Evolutionary conservation across 352 stramenopile species (phyloP).

Genomic region (Phytophthora kernoviae): DNA sequence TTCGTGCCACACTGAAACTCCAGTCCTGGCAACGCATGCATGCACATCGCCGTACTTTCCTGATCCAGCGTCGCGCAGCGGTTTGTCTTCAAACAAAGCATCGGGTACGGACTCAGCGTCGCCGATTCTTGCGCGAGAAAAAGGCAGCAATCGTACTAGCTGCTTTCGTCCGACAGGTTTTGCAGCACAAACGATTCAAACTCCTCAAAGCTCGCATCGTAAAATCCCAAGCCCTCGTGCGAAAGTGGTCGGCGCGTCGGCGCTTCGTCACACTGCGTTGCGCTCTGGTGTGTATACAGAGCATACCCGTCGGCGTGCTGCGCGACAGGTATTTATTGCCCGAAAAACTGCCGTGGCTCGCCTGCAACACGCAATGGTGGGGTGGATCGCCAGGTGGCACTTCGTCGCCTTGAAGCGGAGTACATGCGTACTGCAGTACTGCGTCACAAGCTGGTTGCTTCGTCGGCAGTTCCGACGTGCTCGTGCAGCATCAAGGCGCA

Average conservation of each 20-base stretch:
- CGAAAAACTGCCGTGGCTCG: conserved; percentile 37
- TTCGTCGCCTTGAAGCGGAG: conserved; percentile 46
- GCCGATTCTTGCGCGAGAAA: conserved; percentile 51
- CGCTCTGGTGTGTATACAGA: conserved; percentile 50
- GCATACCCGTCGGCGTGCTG: conserved; percentile 42
- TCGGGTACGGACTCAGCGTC: conserved; percentile 43
- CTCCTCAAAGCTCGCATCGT: conserved; percentile 71
- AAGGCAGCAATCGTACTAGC: conserved; percentile 64
- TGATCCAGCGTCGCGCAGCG: conserved; percentile 27
- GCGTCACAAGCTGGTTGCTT: conserved; percentile 58
- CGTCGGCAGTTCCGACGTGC: conserved; percentile 46
- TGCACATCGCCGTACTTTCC: conserved; percentile 32
- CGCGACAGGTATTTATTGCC: conserved; percentile 18
- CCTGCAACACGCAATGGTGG: conserved; percentile 59
- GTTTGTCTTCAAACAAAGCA: conserved; percentile 57
- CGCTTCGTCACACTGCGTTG: conserved; percentile 32
- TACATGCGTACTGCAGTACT: conserved; percentile 47
- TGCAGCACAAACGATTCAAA: conserved; percentile 68
- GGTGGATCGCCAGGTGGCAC: conserved; percentile 47
- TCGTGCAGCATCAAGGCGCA: conserved; percentile 26
- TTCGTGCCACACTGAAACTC: conserved; percentile 40
- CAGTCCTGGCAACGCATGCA: conserved; percentile 73
- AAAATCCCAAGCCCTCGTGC: conserved; percentile 61
- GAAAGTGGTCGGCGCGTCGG: conserved; percentile 46
- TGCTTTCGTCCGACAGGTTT: conserved; percentile 70